Percentiles rank a stretch among this genome's conserved stretches.
Evolutionary conservation across 495 filamentous ascomycete species (phyloP).

Genomic region (Podospora pseudopauciseta): DNA sequence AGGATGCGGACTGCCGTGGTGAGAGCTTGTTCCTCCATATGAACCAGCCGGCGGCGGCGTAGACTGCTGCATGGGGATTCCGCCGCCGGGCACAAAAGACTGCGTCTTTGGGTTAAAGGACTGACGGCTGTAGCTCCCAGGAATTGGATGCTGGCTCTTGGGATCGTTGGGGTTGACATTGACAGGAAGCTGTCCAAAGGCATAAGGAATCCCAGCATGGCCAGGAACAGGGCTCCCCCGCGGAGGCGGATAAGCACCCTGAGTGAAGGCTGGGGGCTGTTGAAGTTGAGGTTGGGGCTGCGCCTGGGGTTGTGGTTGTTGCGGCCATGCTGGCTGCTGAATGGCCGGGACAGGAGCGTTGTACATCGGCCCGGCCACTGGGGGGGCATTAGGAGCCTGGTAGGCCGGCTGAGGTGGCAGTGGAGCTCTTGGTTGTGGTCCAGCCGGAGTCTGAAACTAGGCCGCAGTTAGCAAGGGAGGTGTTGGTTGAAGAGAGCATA

Average conservation of each 20-base stretch:
- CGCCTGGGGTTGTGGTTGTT: constrained; percentile 24
- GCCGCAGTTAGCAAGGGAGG: constrained; percentile 18
- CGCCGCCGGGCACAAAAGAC: constrained; percentile 70
- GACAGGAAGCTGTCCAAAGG: constrained; percentile 71
- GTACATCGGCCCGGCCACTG: constrained; percentile 37
- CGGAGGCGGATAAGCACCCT: constrained; percentile 27
- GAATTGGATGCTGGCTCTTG: constrained; percentile 70
- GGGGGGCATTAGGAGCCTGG: constrained; percentile 33
- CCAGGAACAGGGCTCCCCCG: constrained; percentile 32
- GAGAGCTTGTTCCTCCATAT: constrained; percentile 35
- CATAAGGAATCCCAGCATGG: constrained; percentile 55
- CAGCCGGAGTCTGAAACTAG: constrained; percentile 30
- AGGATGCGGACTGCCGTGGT: constrained; percentile 47
- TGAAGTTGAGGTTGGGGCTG: constrained; percentile 21
- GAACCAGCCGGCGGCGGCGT: constrained; percentile 21
- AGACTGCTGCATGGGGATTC: constrained; percentile 43
- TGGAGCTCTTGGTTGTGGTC: constrained; percentile 27
- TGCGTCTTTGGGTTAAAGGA: constrained; percentile 92
- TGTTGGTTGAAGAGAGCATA: background rate
- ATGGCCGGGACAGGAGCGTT: constrained; percentile 41
- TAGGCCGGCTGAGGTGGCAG: constrained; percentile 31
- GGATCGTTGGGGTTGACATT: constrained; percentile 62
- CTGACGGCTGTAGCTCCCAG: constrained; percentile 76
- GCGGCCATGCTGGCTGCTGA: constrained; percentile 36
- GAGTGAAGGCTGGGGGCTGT: constrained; percentile 25